Base-by-base conservation (phyloP, 495 filamentous ascomycete species). In the Tuber umbilicatum region DNA sequence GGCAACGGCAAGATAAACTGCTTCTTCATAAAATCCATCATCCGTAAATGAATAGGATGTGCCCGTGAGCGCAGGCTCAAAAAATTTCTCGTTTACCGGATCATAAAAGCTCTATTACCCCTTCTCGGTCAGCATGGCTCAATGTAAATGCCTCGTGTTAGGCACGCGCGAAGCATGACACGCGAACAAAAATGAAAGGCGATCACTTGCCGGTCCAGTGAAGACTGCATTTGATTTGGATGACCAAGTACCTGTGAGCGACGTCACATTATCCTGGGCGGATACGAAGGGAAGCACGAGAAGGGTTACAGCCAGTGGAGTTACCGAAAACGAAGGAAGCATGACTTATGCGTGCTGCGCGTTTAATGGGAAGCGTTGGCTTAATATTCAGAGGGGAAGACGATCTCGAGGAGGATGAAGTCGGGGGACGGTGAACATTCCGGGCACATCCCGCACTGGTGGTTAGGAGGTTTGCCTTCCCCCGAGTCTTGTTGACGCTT, bases 1-100 rank as follows among this genome's bases (percentile, higher is more conserved):
- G 45, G 92, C 83, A 75, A 93, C 81, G 37, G 90, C 90, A 71
- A 91, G 86, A 83, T 92, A 94, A 81, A 90, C 89, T 27, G 92
- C 91, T 79, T 89, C 87, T 83, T 94, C 92, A 80, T 88, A 94
- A 83, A 88, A 85, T 38, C 92, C 91, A 78, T 93, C 87, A 71
- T 83, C 85, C 7, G 90, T 91, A 80, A 94, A 94, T 12, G 92
- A 93, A 83, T 92, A 94, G 0, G 92, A 93, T 80, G 92, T 91
- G n/a, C 92, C 92, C 1, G 92, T 89, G 75, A 89, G 85, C 31
- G 85, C 83, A 2, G 92, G 92, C 81, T 94, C 92, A 77, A 89
- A 86, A 67, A 94, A 86, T 71, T 84, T 84, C 75, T 93, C 92
- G 64, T 89, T 87, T 67, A 89, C 85, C 31, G 90, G 89, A 81